Conservation (phyloP, 106 monocot genomes). For the Chionographis japonica region DNA sequence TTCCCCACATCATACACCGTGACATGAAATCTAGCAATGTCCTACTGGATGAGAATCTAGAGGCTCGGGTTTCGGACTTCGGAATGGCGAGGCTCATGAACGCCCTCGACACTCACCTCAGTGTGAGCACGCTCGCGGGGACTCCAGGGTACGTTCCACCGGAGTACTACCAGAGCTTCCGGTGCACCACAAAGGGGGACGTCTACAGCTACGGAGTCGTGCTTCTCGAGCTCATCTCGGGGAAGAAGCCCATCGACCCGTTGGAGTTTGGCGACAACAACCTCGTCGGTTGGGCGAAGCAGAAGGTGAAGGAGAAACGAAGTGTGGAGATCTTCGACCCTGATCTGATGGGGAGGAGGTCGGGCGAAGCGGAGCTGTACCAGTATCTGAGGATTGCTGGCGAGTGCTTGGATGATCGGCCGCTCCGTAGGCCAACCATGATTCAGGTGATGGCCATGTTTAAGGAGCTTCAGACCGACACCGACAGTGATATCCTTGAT, state of each 20-base stretch:
- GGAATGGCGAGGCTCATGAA: constrained; percentile 62
- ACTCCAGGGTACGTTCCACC: constrained; percentile 68
- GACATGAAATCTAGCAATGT: constrained; percentile 87
- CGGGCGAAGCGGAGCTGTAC: constrained; percentile 30
- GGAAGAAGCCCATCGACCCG: constrained; percentile 39
- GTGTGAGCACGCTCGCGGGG: constrained; percentile 49
- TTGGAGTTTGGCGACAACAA: constrained; percentile 48
- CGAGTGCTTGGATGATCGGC: constrained; percentile 51
- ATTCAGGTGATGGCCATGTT: constrained; percentile 54
- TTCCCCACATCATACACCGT: constrained; percentile 74
- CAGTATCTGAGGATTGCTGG: constrained; percentile 42
- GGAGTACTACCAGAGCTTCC: constrained; percentile 65
- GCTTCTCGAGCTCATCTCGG: constrained; percentile 48
- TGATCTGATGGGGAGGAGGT: constrained; percentile 14
- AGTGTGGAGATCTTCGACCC: constrained; percentile 35
- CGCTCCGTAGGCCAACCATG: constrained; percentile 47
- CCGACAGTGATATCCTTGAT: constrained; percentile 34
- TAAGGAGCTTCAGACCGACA: constrained; percentile 35
- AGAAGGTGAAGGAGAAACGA: constrained; percentile 36
- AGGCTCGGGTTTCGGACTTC: constrained; percentile 49
- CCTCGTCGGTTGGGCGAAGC: constrained; percentile 55
- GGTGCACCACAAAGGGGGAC: constrained; percentile 59
- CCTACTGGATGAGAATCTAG: constrained; percentile 33
- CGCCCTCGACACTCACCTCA: constrained; percentile 52
- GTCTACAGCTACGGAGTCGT: constrained; percentile 60